Evolutionary conservation across 2,329 filamentous ascomycete genomes (phyloP).

Genomic region (Byssoonygena ceratinophila): DNA sequence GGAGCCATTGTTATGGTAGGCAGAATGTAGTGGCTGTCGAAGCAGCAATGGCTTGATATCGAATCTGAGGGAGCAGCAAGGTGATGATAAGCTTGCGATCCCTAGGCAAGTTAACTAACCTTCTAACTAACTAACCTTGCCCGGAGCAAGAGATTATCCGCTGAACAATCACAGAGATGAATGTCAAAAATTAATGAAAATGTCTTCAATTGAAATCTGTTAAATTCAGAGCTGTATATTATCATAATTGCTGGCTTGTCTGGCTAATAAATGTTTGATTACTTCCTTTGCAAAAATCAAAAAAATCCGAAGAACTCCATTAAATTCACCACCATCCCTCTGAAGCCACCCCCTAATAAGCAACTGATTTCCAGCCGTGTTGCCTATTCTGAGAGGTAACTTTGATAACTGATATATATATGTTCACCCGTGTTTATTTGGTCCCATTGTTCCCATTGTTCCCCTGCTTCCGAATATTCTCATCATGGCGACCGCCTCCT

Average conservation of each 20-base stretch:
- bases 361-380: neutral
- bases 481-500: neutral
- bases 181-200: too few species aligned
- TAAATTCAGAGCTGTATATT: too few species aligned
- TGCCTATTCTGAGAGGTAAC: neutral
- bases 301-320: too few species aligned
- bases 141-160: slow-evolving; percentile 2
- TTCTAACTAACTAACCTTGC: too few species aligned
- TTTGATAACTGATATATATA: neutral
- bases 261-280: too few species aligned
- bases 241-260: too few species aligned
- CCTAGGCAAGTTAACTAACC: too few species aligned
- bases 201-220: too few species aligned
- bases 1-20: slow-evolving; percentile 8
- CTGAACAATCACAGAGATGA: too few species aligned
- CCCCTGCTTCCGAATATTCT: slow-evolving; percentile 1
- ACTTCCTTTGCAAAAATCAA: too few species aligned
- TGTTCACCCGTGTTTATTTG: neutral
- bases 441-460: neutral
- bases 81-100: too few species aligned
- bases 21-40: neutral
- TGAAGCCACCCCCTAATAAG: neutral
- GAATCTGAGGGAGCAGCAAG: neutral
- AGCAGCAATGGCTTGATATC: neutral
- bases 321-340: neutral